phyloP scores from a whole-genome alignment of 495 filamentous ascomycete genomes.

The Penicillium angulare region DNA sequence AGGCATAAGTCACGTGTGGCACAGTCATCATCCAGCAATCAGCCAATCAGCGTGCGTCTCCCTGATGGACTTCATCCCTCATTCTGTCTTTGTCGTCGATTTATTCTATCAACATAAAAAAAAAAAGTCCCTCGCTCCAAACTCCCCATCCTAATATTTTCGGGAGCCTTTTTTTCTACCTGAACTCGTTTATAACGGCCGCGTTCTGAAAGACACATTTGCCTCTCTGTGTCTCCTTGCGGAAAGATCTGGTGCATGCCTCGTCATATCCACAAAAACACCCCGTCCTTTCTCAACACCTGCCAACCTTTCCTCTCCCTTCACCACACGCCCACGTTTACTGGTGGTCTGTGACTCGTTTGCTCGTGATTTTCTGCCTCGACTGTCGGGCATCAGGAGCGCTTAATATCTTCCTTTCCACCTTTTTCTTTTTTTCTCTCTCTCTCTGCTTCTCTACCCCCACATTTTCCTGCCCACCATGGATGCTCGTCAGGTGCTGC shows the following conservation, averaged over 20 bases:
- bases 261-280: constrained; percentile 46
- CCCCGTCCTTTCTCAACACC: constrained; percentile 29
- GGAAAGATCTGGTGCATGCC: constrained; percentile 39
- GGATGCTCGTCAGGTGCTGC: constrained; percentile 82
- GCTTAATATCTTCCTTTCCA: constrained; percentile 12
- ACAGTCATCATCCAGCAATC: not conserved
- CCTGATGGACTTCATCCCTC: constrained; percentile 19
- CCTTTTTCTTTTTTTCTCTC: constrained; percentile 30
- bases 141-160: not conserved
- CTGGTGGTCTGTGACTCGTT: constrained; percentile 13
- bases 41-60: constrained; percentile 18
- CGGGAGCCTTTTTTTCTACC: constrained; percentile 1
- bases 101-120: constrained; percentile 5
- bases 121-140: not conserved
- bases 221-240: constrained; percentile 26
- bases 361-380: constrained; percentile 12
- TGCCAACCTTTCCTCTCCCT: constrained; percentile 16
- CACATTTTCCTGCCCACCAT: constrained; percentile 54
- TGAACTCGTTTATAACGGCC: constrained; percentile 11
- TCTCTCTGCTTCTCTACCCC: constrained; percentile 12
- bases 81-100: constrained; percentile 14
- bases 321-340: constrained; percentile 19
- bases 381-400: constrained; percentile 9
- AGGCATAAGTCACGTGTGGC: not conserved
- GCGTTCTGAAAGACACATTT: constrained; percentile 30